phyloP scores from a whole-genome alignment of 164 flowering plant species.

The Amborella trichopoda region DNA sequence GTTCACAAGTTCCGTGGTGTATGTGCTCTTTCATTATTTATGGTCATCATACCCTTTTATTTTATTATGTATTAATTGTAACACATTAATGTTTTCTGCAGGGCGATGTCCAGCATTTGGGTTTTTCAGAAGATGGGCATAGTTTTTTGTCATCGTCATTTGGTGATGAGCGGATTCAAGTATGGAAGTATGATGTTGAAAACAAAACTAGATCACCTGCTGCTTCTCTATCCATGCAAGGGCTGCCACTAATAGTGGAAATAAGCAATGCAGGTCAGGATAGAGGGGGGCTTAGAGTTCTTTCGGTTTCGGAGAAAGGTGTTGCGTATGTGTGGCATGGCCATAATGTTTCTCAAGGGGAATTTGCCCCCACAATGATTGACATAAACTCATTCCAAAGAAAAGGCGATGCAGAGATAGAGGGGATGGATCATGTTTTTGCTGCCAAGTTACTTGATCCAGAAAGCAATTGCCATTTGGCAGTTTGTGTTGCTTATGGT shows the following conservation, averaged over 20 bases:
- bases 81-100: conserved; percentile 6
- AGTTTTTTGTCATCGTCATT: conserved; percentile 17
- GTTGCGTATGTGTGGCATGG: conserved; percentile 25
- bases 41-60: neutral
- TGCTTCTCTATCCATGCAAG: conserved; percentile 20
- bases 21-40: conserved; percentile 9
- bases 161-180: conserved; percentile 25
- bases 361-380: conserved; percentile 20
- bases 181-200: conserved; percentile 20
- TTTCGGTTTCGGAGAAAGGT: conserved; percentile 24
- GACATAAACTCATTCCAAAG: conserved; percentile 11
- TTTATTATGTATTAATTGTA: neutral
- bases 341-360: conserved; percentile 12
- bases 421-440: conserved; percentile 18
- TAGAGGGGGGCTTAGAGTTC: conserved; percentile 16
- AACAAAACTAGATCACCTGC: conserved; percentile 7
- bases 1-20: conserved; percentile 15
- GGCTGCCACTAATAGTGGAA: conserved; percentile 19
- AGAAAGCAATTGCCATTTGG: conserved; percentile 8
- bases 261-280: conserved; percentile 13
- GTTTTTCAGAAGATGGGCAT: conserved; percentile 20
- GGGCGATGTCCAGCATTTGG: conserved; percentile 11
- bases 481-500: conserved; percentile 21
- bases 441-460: conserved; percentile 20
- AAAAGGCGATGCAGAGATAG: conserved; percentile 6